Percentiles rank a stretch among this genome's conserved stretches.
These are phyloP conservation scores for Rhizopus microsporus DNA, from an alignment of 371 early-diverging fungal genomes.

Conservation along the genomic window DNA sequence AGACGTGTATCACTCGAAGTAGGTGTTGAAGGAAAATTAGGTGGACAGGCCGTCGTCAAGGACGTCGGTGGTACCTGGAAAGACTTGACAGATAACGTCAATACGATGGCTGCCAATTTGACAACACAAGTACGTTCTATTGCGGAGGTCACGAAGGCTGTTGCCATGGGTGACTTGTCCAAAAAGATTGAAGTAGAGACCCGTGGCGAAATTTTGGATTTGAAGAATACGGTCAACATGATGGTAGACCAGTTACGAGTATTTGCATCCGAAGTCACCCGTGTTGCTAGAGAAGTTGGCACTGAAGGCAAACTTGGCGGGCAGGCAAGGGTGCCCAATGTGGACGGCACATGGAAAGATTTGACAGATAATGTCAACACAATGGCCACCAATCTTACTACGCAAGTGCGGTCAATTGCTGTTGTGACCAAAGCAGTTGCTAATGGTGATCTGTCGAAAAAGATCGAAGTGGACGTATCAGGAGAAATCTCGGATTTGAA, in stretches of 20 bases:
- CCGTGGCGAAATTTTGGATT: slow-evolving; percentile 50
- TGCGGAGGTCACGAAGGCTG: slow-evolving; percentile 49
- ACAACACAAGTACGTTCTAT: slow-evolving; percentile 57
- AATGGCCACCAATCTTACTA: slow-evolving; percentile 53
- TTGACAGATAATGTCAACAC: slow-evolving; percentile 54
- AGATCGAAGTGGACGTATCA: slow-evolving; percentile 19
- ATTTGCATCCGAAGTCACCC: slow-evolving; percentile 46
- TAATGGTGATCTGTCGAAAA: slow-evolving; percentile 28
- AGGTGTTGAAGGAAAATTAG: slow-evolving; percentile 52
- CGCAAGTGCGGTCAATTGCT: slow-evolving; percentile 55
- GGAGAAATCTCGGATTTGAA: slow-evolving; percentile 33
- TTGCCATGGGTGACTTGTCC: slow-evolving; percentile 60
- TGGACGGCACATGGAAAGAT: slow-evolving; percentile 51
- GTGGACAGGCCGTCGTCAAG: slow-evolving; percentile 34
- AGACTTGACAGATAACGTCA: slow-evolving; percentile 57
- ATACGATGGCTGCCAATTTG: slow-evolving; percentile 54
- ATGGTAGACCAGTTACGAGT: slow-evolving; percentile 58
- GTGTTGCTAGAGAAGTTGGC: slow-evolving; percentile 45
- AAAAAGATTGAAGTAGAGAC: slow-evolving; percentile 50
- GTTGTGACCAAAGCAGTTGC: slow-evolving; percentile 55
- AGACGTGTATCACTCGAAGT: slow-evolving; percentile 47
- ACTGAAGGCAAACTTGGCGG: slow-evolving; percentile 51
- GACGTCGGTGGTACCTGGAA: slow-evolving; percentile 59
- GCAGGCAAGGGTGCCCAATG: slow-evolving; percentile 50
- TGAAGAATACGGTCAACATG: slow-evolving; percentile 51